A percentile compares a stretch with the other conserved stretches of the same genome.
Evolutionary conservation across 192 early-diverging fungal species (phyloP).

Genomic region (Paraglomus brasilianum): DNA sequence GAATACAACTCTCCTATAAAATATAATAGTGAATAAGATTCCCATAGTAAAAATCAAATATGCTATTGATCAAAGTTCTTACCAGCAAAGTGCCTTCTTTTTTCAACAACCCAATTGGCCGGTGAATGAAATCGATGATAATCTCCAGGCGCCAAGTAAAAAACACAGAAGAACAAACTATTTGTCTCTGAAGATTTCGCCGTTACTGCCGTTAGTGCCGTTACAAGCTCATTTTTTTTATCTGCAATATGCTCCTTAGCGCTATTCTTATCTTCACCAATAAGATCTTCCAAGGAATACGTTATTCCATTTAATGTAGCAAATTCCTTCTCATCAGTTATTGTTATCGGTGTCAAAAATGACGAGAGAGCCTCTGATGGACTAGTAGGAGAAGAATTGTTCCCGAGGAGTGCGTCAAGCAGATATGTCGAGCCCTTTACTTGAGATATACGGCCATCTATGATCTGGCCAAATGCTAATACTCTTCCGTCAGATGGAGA

Average conservation of each 20-base stretch:
- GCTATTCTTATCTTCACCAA: conserved; percentile 50
- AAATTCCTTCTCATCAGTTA: conserved; percentile 80
- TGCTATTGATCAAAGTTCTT: conserved; percentile 22
- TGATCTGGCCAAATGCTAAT: conserved; percentile 84
- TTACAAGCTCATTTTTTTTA: conserved; percentile 12
- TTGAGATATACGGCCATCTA: conserved; percentile 78
- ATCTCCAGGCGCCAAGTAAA: conserved; percentile 97
- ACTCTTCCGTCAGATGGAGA: conserved; percentile 91
- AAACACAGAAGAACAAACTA: conserved; percentile 83
- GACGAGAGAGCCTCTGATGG: no score
- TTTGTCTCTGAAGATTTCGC: conserved; percentile 54
- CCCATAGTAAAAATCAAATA: background rate
- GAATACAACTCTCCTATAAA: conserved; percentile 84
- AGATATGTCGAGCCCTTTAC: conserved; percentile 95
- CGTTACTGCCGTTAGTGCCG: conserved; percentile 16
- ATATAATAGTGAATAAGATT: background rate
- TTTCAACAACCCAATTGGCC: conserved; percentile 88
- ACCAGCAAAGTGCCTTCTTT: conserved; percentile 88
- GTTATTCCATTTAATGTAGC: conserved; percentile 84
- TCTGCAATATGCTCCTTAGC: conserved; percentile 15
- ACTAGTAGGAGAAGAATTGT: background rate
- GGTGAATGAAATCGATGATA: conserved; percentile 99
- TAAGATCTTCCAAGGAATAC: conserved; percentile 75
- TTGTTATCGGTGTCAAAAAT: conserved; percentile 43
- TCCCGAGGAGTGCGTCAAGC: conserved; percentile 84